These are phyloP conservation scores for Arctostaphylos glauca DNA, from an alignment of 148 eudicot species.

Conservation along the genomic window DNA sequence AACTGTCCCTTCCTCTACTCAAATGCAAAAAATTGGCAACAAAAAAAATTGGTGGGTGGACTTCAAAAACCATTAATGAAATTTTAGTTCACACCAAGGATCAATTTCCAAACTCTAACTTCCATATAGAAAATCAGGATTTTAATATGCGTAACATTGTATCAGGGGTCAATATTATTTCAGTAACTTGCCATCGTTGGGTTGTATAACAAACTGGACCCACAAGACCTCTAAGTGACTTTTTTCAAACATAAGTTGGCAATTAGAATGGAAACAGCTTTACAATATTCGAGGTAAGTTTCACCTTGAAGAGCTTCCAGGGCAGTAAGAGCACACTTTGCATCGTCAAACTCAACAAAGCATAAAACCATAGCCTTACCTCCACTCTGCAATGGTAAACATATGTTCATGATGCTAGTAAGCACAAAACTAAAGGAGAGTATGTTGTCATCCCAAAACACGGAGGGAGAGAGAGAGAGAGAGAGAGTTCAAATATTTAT, in stretches of 20 bases:
- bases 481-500: background rate
- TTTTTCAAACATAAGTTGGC: background rate
- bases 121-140: background rate
- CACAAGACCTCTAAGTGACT: background rate
- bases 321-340: constrained; percentile 87
- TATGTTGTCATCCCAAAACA: constrained; percentile 8
- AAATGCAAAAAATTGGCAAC: background rate
- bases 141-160: background rate
- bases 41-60: background rate
- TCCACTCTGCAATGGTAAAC: constrained; percentile 57
- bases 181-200: background rate
- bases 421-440: background rate
- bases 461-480: background rate
- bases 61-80: background rate
- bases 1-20: too few relatives aligned
- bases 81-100: background rate
- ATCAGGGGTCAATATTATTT: background rate
- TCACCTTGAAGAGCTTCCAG: constrained; percentile 94
- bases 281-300: background rate
- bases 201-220: constrained; percentile 2
- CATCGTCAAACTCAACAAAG: constrained; percentile 81
- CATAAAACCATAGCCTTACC: constrained; percentile 89
- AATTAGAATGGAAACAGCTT: background rate
- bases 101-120: background rate
- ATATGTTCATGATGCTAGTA: background rate